These are phyloP conservation scores for Gamarada debralockiae DNA, from an alignment of 495 filamentous ascomycete species.

Conservation along the genomic window DNA sequence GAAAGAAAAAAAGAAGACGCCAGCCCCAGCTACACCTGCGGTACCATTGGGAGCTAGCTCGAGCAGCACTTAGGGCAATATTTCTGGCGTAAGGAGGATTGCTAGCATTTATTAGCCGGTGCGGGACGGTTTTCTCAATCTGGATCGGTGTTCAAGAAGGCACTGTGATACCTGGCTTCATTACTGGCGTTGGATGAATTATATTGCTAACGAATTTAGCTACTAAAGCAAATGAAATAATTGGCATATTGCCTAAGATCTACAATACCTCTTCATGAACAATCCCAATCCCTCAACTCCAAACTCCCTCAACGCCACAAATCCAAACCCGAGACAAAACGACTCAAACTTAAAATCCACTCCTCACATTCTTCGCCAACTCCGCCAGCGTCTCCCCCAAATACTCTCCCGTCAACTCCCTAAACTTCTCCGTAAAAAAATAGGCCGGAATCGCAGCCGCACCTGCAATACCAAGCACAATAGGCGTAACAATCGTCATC, in stretches of 20 bases:
- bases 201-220: conserved; percentile 6
- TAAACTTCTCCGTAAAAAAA: background rate
- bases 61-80: conserved; percentile 3
- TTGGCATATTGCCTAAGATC: too few species aligned
- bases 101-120: background rate
- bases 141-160: conserved; percentile 11
- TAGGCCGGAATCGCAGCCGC: background rate
- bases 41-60: background rate
- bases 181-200: conserved; percentile 1
- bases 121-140: background rate
- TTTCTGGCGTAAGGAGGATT: too few species aligned
- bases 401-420: background rate
- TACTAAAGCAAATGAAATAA: conserved; percentile 5
- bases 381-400: background rate
- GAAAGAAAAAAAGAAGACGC: conserved; percentile 65
- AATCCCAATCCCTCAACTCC: too few species aligned
- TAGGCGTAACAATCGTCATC: background rate
- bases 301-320: too few species aligned
- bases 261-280: too few species aligned
- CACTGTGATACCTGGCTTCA: conserved; percentile 7
- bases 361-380: too few species aligned
- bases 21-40: background rate
- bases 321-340: too few species aligned
- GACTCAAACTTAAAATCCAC: too few species aligned
- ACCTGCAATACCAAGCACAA: background rate